phyloP scores from a whole-genome alignment of 1,284 basidiomycete genomes.

The Cryptococcus neoformans region DNA sequence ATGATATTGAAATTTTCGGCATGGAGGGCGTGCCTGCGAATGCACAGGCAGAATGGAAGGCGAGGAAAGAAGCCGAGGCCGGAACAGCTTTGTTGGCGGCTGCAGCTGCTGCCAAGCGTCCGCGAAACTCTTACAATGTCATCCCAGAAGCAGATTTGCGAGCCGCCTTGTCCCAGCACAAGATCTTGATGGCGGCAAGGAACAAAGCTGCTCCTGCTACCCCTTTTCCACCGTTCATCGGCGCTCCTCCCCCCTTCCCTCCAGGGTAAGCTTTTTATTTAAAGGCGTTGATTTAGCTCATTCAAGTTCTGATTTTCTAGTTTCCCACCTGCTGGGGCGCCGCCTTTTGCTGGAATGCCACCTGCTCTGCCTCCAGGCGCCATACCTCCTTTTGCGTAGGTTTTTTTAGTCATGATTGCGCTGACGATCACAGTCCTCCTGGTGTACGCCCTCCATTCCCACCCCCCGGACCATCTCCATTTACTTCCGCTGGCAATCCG shows the following conservation, averaged over 20 bases:
- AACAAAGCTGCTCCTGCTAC: constrained; percentile 58
- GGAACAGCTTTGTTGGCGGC: constrained; percentile 72
- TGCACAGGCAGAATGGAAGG: constrained; percentile 92
- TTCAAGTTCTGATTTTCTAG: neutral
- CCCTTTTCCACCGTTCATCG: constrained; percentile 55
- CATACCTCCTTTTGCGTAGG: constrained; percentile 29
- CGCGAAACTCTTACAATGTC: constrained; percentile 76
- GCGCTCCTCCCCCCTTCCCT: constrained; percentile 50
- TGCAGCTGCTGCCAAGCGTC: constrained; percentile 68
- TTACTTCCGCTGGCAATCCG: constrained; percentile 24
- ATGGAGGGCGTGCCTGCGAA: constrained; percentile 98
- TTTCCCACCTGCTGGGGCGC: constrained; percentile 10
- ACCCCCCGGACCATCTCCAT: constrained; percentile 30
- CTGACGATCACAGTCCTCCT: constrained; percentile 24
- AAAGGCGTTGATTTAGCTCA: too few species aligned
- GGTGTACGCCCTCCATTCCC: constrained; percentile 35
- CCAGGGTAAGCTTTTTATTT: constrained; percentile 19
- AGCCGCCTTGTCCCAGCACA: constrained; percentile 83
- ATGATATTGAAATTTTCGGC: constrained; percentile 98
- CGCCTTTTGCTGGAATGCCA: constrained; percentile 26
- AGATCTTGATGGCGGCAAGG: constrained; percentile 78
- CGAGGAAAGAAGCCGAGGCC: constrained; percentile 85
- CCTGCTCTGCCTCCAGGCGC: constrained; percentile 40
- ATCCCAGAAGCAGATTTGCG: constrained; percentile 79
- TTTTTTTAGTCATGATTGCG: neutral